Evolutionary conservation across 1,284 basidiomycete genomes (phyloP).

Genomic region (Bondarzewia mesenterica): DNA sequence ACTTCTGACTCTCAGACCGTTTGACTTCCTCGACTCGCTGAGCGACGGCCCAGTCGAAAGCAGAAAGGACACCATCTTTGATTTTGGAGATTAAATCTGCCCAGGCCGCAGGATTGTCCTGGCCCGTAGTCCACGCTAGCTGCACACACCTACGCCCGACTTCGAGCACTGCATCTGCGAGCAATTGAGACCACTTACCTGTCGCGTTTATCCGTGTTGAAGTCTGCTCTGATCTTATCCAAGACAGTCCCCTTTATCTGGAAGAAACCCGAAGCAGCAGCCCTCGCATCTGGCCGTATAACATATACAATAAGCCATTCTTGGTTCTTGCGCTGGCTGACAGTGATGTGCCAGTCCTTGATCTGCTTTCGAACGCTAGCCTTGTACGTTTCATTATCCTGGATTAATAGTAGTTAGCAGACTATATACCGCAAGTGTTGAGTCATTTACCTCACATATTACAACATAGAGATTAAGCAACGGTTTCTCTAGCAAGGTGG

Average conservation of each 20-base stretch:
- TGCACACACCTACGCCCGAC: conserved; percentile 63
- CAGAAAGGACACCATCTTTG: conserved; percentile 79
- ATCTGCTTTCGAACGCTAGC: conserved; percentile 75
- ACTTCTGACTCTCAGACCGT: conserved; percentile 77
- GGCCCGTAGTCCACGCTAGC: conserved; percentile 59
- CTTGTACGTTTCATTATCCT: conserved; percentile 87
- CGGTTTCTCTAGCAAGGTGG: conserved; percentile 77
- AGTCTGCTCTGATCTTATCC: conserved; percentile 90
- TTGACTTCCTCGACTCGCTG: conserved; percentile 84
- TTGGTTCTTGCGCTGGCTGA: conserved; percentile 69
- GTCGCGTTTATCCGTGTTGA: conserved; percentile 85
- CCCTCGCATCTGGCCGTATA: conserved; percentile 58
- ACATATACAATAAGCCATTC: conserved; percentile 89
- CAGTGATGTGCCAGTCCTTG: conserved; percentile 78
- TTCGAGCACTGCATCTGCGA: conserved; percentile 6
- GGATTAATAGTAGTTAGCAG: conserved; percentile 5
- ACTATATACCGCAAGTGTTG: conserved; percentile 5
- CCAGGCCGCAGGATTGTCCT: conserved; percentile 79
- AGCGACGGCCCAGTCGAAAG: conserved; percentile 75
- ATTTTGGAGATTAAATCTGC: conserved; percentile 84
- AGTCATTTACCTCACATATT: conserved; percentile 68
- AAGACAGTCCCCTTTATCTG: conserved; percentile 78
- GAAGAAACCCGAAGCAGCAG: conserved; percentile 62
- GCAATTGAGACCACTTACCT: conserved; percentile 44
- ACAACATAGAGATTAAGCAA: conserved; percentile 82